Conservation (phyloP, 2,329 filamentous ascomycete species). For the Trichoderma endophyticum region DNA sequence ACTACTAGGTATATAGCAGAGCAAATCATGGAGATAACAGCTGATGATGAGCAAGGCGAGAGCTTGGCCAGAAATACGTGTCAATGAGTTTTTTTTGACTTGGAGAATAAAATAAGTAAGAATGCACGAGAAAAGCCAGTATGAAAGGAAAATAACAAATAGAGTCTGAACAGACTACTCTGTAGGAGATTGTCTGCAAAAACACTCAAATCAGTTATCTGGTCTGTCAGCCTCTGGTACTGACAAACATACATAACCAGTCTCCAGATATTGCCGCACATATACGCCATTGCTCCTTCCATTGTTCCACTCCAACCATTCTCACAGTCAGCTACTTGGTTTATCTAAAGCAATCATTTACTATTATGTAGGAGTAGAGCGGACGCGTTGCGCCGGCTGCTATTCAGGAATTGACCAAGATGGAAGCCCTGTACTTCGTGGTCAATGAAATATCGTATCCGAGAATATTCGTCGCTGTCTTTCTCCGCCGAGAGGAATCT, state of each 20-base stretch:
- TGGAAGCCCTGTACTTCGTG: neutral
- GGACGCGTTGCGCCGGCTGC: neutral
- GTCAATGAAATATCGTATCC: neutral
- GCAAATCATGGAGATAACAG: neutral
- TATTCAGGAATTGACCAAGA: neutral
- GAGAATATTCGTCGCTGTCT: neutral
- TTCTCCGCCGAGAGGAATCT: neutral
- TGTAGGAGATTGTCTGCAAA: too few relatives aligned
- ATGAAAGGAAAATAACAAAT: neutral
- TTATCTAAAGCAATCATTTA: neutral
- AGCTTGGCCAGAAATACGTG: neutral
- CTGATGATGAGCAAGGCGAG: too few relatives aligned
- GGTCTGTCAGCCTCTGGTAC: too few relatives aligned
- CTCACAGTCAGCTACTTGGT: neutral
- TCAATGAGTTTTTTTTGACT: neutral
- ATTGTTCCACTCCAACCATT: neutral
- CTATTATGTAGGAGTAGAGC: neutral
- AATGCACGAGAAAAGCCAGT: neutral
- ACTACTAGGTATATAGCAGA: neutral
- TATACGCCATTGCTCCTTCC: neutral
- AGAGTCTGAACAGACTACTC: neutral
- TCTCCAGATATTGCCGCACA: neutral
- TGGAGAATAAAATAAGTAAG: neutral
- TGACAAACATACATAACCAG: too few relatives aligned
- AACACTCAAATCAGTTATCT: too few relatives aligned